phyloP scores from a whole-genome alignment of 164 flowering plant genomes.

The Vitis rotundifolia region DNA sequence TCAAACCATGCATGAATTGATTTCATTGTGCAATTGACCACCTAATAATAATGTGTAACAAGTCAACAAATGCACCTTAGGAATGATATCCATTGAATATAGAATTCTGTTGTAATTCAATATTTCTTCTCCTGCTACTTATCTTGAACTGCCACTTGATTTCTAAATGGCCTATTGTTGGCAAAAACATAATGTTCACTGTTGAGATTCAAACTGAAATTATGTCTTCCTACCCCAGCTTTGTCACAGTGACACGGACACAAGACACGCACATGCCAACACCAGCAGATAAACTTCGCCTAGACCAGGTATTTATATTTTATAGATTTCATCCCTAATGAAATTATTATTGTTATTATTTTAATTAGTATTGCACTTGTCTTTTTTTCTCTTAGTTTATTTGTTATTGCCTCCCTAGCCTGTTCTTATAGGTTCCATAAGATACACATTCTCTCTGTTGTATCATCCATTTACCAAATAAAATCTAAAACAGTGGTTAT shows the following conservation, averaged over 20 bases:
- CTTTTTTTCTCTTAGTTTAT: background rate
- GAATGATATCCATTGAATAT: too few relatives aligned
- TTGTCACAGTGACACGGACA: slow-evolving; percentile 76
- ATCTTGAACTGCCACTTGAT: background rate
- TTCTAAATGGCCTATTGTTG: background rate
- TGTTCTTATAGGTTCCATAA: too few relatives aligned
- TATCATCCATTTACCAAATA: too few relatives aligned
- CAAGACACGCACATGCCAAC: slow-evolving; percentile 79
- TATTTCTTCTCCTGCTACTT: background rate
- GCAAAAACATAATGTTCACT: background rate
- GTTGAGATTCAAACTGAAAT: slow-evolving; percentile 6
- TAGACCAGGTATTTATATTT: slow-evolving; percentile 60
- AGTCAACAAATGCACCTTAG: too few relatives aligned
- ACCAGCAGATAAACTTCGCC: slow-evolving; percentile 60
- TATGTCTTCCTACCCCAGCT: slow-evolving; percentile 41
- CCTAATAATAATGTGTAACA: too few relatives aligned
- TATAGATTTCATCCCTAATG: background rate
- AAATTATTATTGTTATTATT: too few relatives aligned
- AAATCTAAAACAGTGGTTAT: slow-evolving; percentile 1
- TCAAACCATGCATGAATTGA: too few relatives aligned
- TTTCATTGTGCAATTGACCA: too few relatives aligned
- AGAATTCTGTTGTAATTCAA: background rate
- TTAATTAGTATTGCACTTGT: background rate
- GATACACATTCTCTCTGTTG: too few relatives aligned
- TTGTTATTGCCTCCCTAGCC: background rate